A percentile compares a stretch with the other conserved stretches of the same genome.
Evolutionary conservation across 371 early-diverging fungal species (phyloP).

Genomic region (Chytridium lagenaria): DNA sequence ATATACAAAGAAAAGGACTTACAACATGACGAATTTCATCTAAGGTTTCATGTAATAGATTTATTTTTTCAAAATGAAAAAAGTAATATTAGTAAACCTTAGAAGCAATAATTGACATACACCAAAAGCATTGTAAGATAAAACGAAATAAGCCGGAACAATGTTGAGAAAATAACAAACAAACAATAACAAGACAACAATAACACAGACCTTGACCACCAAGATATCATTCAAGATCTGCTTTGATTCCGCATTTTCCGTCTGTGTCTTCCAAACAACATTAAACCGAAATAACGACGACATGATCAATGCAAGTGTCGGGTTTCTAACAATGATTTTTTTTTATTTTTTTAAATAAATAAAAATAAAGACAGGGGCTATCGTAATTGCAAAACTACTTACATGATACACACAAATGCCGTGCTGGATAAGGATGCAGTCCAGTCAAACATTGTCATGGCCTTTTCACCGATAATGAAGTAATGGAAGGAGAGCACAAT

Average conservation of each 20-base stretch:
- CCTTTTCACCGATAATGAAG: background rate
- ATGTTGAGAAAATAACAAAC: background rate
- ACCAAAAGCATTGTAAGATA: too few relatives aligned
- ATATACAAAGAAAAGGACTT: background rate
- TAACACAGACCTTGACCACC: background rate
- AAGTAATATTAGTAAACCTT: too few relatives aligned
- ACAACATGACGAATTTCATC: background rate
- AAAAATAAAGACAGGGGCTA: background rate
- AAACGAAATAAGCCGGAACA: background rate
- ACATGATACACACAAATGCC: background rate
- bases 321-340: too few relatives aligned
- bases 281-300: background rate
- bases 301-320: background rate
- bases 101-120: too few relatives aligned
- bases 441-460: background rate
- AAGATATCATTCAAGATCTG: background rate
- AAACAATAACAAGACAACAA: background rate
- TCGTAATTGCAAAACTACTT: background rate
- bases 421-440: background rate
- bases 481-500: background rate
- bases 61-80: too few relatives aligned
- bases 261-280: background rate
- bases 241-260: background rate
- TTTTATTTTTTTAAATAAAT: background rate
- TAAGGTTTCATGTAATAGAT: too few relatives aligned